phyloP scores from a whole-genome alignment of 2,329 filamentous ascomycete species.

The Penicillium sp. region DNA sequence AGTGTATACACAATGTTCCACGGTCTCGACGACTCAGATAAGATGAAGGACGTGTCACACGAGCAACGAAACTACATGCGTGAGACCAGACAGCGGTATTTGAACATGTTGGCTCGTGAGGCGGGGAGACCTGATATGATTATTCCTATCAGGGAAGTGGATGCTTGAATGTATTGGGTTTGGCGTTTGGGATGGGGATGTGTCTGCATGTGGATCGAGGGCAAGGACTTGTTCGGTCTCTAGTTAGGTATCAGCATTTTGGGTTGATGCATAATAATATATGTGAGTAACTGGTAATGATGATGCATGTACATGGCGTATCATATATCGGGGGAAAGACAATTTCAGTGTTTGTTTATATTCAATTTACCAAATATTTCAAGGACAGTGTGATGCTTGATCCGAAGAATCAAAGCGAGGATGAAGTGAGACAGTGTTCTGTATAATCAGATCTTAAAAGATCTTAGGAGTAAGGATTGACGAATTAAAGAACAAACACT shows the following conservation, averaged over 20 bases:
- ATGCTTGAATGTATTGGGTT: slow-evolving; percentile 6
- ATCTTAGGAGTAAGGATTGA: slow-evolving; percentile 5
- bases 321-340: neutral
- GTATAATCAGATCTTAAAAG: neutral
- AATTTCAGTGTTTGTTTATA: neutral
- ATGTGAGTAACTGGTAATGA: neutral
- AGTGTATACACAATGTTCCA: slow-evolving; percentile 23
- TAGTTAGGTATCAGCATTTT: neutral
- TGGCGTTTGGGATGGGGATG: neutral
- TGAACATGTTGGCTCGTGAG: slow-evolving; percentile 22
- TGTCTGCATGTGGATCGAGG: neutral
- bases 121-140: slow-evolving; percentile 22
- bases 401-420: neutral
- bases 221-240: neutral
- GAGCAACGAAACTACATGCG: slow-evolving; percentile 34
- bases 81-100: slow-evolving; percentile 22
- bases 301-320: neutral
- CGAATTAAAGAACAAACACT: neutral
- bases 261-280: neutral
- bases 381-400: neutral
- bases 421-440: neutral
- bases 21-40: slow-evolving; percentile 15
- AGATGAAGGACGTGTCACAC: slow-evolving; percentile 13
- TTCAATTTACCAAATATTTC: neutral
- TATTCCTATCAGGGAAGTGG: slow-evolving; percentile 14